Evolutionary conservation across 2,329 filamentous ascomycete species (phyloP), one percentile per base, ranked within the genome.

Genomic region (Zymoseptoria crescenta): DNA sequence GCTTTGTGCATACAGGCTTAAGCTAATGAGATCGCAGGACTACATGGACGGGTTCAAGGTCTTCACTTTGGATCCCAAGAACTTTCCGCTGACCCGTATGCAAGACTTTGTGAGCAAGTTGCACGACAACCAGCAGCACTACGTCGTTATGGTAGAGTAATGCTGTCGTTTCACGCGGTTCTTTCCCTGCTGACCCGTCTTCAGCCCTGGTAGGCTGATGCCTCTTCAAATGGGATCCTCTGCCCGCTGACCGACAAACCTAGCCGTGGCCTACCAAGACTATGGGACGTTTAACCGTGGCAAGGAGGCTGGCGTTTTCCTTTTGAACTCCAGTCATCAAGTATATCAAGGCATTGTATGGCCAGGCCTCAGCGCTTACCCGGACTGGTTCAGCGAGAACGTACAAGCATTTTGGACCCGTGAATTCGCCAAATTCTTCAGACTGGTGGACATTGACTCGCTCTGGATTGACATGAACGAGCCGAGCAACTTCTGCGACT

Each of bases 391-490:
- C 69, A 76, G 84, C 19, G 78, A 80, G 6, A 83, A 83, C 52
- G 81, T 83, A 1, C 79, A 84, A 52, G 67, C 75, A 1, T 93
- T 84, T 72, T 92, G 88, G 88, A 84, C 83, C 63, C 77, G 69
- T 4, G 82, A 91, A 68, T 87, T 93, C 65, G 71, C 70, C 0
- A 71, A 69, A 0, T 89, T 89, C 75, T 91, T 92, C 74, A 79
- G 74, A 1, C 88, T 88, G 21, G 79, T 92, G 16, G 83, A 92
- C 63, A 87, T 92, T 53, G 89, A 92, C 61, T 88, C 82, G 1
- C 76, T 92, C 1, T 70, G 68, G 86, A 89, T 89, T 64, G 87
- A 89, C 64, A 83, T 87, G 83, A 81, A 80, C 27, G 83, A 85
- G 80, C 81, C 1, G 75, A 77, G 21, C 83, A 79, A 66, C 54